Conservation (phyloP, 371 early-diverging fungal species). For the Mucor saturninus region DNA sequence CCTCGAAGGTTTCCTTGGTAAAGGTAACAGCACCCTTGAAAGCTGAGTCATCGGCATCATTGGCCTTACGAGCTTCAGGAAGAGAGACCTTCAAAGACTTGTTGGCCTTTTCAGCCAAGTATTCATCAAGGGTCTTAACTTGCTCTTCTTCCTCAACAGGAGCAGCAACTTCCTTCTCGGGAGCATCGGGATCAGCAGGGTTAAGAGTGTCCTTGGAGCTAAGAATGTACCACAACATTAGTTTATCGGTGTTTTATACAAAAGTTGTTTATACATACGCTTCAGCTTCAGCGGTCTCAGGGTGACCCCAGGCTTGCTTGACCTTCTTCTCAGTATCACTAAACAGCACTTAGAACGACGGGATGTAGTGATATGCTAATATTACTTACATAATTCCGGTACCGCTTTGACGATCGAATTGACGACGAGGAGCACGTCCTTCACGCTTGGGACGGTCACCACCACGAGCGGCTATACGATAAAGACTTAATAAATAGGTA, state of each 20-base stretch:
- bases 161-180: slow-evolving; percentile 43
- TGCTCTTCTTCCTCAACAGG: slow-evolving; percentile 69
- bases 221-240: not conserved
- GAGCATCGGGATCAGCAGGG: slow-evolving; percentile 50
- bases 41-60: slow-evolving; percentile 76
- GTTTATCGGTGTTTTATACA: not conserved
- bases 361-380: not conserved
- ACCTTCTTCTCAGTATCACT: slow-evolving; percentile 87
- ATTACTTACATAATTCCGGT: slow-evolving; percentile 66
- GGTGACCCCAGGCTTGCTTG: slow-evolving; percentile 80
- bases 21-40: slow-evolving; percentile 80
- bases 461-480: slow-evolving; percentile 12
- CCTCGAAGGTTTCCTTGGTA: slow-evolving; percentile 69
- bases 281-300: slow-evolving; percentile 51
- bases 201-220: slow-evolving; percentile 37
- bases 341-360: not conserved
- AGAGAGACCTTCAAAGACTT: slow-evolving; percentile 67
- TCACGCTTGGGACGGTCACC: slow-evolving; percentile 51
- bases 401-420: slow-evolving; percentile 83
- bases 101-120: slow-evolving; percentile 72
- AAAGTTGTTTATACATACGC: slow-evolving; percentile 5
- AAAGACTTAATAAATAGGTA: not conserved
- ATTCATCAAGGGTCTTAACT: slow-evolving; percentile 82
- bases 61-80: slow-evolving; percentile 75
- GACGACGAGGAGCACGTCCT: slow-evolving; percentile 60